Percentiles rank a stretch among this genome's conserved stretches.
Conservation (phyloP, 768 basidiomycete species). For the Lenzites betulinus region DNA sequence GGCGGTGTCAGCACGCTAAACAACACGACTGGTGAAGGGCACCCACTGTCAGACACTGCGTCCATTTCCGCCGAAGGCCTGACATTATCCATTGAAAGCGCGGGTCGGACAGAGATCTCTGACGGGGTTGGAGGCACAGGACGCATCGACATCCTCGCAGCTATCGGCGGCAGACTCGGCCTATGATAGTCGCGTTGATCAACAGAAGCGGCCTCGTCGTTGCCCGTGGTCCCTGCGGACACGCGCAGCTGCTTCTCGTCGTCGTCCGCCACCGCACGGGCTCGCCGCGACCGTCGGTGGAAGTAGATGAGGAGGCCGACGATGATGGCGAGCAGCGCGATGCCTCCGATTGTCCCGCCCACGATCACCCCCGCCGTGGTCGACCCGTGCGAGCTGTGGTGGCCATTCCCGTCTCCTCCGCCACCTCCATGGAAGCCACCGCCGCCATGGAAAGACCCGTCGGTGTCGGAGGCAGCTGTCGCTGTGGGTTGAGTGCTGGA, state of each 20-base stretch:
- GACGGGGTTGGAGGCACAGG: too few relatives aligned
- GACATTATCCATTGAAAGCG: too few relatives aligned
- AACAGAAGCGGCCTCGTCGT: not conserved
- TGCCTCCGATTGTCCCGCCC: constrained; percentile 10
- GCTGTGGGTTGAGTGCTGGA: not conserved
- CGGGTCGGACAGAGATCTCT: too few relatives aligned
- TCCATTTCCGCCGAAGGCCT: not conserved
- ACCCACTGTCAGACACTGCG: not conserved
- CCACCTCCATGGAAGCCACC: not conserved
- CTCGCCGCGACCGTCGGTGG: not conserved
- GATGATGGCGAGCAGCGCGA: constrained; percentile 2
- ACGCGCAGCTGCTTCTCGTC: constrained; percentile 1
- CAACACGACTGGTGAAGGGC: not conserved
- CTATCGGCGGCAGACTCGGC: not conserved
- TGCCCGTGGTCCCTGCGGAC: not conserved
- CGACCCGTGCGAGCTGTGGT: not conserved
- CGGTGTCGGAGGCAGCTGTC: not conserved
- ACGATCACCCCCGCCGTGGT: constrained; percentile 1
- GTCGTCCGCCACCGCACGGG: not conserved
- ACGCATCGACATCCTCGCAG: not conserved
- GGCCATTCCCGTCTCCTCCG: not conserved
- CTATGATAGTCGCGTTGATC: not conserved
- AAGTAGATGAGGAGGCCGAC: not conserved
- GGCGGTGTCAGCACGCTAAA: not conserved
- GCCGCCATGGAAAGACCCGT: not conserved